phyloP scores from a whole-genome alignment of 768 basidiomycete species.

The Hygrocybe coccinea region DNA sequence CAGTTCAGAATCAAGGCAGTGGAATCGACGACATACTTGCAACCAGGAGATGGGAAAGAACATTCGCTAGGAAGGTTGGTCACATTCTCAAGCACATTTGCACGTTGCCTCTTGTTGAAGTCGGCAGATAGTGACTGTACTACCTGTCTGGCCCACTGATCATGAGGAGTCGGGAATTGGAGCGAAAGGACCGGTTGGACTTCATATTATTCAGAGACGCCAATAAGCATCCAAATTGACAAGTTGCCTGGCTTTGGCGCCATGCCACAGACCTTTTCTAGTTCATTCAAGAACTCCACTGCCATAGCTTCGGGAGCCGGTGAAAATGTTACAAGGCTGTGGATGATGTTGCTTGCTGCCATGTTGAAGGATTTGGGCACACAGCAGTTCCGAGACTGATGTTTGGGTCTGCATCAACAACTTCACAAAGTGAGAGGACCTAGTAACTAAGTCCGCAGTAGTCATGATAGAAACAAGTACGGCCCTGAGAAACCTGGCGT shows the following conservation, averaged over 20 bases:
- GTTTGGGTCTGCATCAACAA: not conserved
- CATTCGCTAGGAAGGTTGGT: not conserved
- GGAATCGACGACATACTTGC: not conserved
- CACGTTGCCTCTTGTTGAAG: not conserved
- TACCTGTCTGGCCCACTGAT: not conserved
- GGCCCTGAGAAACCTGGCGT: too few species aligned
- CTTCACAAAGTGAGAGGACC: not conserved
- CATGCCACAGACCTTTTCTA: not conserved
- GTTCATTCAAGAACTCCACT: slow-evolving; percentile 5
- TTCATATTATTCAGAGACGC: not conserved
- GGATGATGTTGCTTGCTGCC: slow-evolving; percentile 3
- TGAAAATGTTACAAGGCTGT: slow-evolving; percentile 5
- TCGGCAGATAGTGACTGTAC: not conserved
- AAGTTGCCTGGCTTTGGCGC: not conserved
- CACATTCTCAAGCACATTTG: not conserved
- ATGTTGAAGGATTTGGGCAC: not conserved
- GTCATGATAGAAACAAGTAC: too few species aligned
- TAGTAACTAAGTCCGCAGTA: too few species aligned
- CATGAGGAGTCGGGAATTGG: not conserved
- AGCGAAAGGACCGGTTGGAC: not conserved
- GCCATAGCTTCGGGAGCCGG: not conserved
- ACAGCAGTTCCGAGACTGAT: not conserved
- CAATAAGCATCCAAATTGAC: too few species aligned
- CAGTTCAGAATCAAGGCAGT: not conserved
- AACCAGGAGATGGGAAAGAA: slow-evolving; percentile 1